Evolutionary conservation across 345 rosid genomes (phyloP).

Genomic region (Turritis glabra): DNA sequence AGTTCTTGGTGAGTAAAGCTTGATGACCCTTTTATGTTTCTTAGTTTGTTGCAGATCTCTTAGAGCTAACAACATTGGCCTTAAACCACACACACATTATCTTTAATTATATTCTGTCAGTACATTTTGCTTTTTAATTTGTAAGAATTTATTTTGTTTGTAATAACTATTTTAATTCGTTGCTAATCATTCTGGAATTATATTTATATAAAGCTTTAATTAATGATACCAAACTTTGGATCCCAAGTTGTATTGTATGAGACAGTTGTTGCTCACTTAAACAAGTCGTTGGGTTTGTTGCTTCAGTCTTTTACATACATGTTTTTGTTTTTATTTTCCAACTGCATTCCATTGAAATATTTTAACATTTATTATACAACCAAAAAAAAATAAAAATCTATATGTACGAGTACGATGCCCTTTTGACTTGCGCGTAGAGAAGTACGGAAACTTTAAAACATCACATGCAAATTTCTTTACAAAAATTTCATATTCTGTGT

Average conservation of each 20-base stretch:
- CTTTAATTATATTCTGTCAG: slow-evolving; percentile 15
- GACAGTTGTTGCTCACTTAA: slow-evolving; percentile 41
- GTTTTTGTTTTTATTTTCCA: not conserved
- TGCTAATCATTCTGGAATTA: slow-evolving; percentile 21
- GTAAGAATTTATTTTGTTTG: not conserved
- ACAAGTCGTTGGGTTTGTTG: slow-evolving; percentile 32
- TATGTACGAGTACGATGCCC: slow-evolving; percentile 9
- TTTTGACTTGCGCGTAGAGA: slow-evolving; percentile 34
- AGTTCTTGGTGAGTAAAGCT: slow-evolving; percentile 26
- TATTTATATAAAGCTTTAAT: slow-evolving; percentile 30
- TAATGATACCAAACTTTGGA: slow-evolving; percentile 33
- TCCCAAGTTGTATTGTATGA: slow-evolving; percentile 28
- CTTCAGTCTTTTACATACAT: slow-evolving; percentile 15
- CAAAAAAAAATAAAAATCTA: not conserved
- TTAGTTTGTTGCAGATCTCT: slow-evolving; percentile 29
- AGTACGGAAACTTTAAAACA: slow-evolving; percentile 27
- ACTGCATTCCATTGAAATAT: slow-evolving; percentile 10
- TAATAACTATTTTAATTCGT: not conserved
- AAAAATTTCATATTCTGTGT: not conserved
- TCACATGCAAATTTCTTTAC: slow-evolving; percentile 28
- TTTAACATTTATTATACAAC: not conserved
- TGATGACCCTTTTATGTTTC: slow-evolving; percentile 18
- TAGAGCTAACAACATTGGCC: slow-evolving; percentile 15
- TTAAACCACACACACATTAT: slow-evolving; percentile 15
- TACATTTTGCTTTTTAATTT: slow-evolving; percentile 19